A percentile compares a stretch with the other conserved stretches of the same genome.
Conservation (phyloP, 345 rosid genomes). For the Salix suchowensis region DNA sequence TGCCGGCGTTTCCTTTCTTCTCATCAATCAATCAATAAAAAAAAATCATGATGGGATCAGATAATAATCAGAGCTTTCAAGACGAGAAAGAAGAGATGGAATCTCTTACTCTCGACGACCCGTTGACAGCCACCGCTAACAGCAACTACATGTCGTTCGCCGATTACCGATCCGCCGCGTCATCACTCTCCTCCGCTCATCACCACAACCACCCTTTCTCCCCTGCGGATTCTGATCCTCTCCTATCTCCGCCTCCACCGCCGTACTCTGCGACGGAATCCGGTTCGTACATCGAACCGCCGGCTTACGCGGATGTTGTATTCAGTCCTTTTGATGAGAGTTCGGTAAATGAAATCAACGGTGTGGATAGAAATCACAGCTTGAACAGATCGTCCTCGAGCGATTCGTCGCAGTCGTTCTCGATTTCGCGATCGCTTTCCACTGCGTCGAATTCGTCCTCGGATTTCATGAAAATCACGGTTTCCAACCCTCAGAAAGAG, state of each 20-base stretch:
- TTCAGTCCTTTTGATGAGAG: conserved; percentile 75
- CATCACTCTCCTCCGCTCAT: conserved; percentile 46
- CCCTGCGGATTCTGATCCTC: conserved; percentile 75
- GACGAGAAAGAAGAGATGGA: conserved; percentile 73
- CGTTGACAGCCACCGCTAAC: conserved; percentile 5
- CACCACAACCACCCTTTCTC: conserved; percentile 28
- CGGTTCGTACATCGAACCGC: conserved; percentile 76
- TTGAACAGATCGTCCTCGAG: conserved; percentile 19
- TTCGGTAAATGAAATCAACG: conserved; percentile 50
- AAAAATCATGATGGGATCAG: conserved; percentile 77
- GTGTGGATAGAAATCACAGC: conserved; percentile 34
- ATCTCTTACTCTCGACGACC: conserved; percentile 54
- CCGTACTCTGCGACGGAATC: conserved; percentile 11
- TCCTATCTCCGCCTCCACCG: conserved; percentile 42
- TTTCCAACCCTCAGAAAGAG: conserved; percentile 83
- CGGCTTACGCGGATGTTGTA: conserved; percentile 78
- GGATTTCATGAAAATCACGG: conserved; percentile 68
- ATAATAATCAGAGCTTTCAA: conserved; percentile 44
- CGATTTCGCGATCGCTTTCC: conserved; percentile 61
- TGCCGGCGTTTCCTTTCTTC: neutral
- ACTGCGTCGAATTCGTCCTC: conserved; percentile 22
- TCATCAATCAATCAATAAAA: neutral
- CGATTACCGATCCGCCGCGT: conserved; percentile 57
- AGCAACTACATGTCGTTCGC: conserved; percentile 27
- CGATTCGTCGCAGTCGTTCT: conserved; percentile 37